phyloP scores from a whole-genome alignment of 208 protist species.

The Porcisia deanei region DNA sequence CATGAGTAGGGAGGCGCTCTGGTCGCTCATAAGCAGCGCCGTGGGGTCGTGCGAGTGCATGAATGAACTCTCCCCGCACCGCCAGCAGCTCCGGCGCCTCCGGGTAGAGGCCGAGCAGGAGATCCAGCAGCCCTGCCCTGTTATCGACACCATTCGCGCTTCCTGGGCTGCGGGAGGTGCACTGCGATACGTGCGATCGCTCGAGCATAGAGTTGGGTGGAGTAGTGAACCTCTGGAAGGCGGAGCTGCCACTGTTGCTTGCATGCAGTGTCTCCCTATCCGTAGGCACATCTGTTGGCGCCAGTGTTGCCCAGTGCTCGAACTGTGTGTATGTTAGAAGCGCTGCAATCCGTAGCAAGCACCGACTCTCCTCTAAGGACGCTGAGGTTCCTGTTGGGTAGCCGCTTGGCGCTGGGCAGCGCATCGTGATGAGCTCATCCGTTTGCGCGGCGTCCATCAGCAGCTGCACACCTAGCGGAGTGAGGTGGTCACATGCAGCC shows the following conservation, averaged over 20 bases:
- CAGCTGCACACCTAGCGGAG: conserved; percentile 6
- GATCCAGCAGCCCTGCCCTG: conserved; percentile 15
- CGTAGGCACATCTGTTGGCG: neutral
- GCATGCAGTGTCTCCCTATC: neutral
- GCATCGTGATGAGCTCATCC: conserved; percentile 1
- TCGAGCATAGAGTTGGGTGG: neutral
- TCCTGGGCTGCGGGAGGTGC: neutral
- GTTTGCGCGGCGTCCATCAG: neutral
- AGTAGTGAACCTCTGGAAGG: neutral
- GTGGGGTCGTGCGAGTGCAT: neutral
- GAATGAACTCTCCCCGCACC: conserved; percentile 6
- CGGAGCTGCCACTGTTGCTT: neutral
- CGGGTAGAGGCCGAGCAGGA: conserved; percentile 10
- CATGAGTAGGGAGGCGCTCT: neutral
- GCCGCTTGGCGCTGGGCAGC: neutral
- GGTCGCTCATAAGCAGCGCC: neutral
- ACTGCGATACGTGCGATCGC: neutral
- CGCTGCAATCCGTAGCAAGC: conserved; percentile 24
- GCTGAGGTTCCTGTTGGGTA: neutral
- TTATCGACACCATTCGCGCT: neutral
- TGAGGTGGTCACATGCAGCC: neutral
- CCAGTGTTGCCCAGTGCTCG: neutral
- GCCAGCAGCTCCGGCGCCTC: conserved; percentile 11
- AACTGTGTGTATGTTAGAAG: neutral
- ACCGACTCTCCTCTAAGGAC: conserved; percentile 13